Percentiles rank a stretch among this genome's conserved stretches.
Evolutionary conservation across 2,329 filamentous ascomycete species (phyloP).

Genomic region (Dactylella cylindrospora): DNA sequence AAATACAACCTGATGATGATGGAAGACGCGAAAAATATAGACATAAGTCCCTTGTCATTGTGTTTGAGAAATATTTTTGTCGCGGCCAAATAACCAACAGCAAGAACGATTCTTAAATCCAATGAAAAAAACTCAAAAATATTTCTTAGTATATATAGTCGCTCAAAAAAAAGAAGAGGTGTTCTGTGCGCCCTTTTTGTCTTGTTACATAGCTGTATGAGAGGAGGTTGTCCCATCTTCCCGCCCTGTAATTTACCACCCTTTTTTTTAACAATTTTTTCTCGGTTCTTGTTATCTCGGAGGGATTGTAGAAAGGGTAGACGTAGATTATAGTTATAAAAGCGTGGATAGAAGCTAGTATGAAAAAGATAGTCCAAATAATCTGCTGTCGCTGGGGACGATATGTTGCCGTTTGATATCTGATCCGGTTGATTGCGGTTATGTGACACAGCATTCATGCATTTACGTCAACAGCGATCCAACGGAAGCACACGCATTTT

Average conservation of each 20-base stretch:
- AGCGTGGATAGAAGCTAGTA: too few species aligned
- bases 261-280: constrained; percentile 17
- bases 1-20: too few species aligned
- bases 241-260: constrained; percentile 37
- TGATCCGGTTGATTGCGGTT: too few species aligned
- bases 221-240: constrained; percentile 21
- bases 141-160: constrained; percentile 40
- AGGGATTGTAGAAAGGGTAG: constrained; percentile 12
- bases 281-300: background rate
- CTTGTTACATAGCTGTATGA: constrained; percentile 39
- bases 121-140: constrained; percentile 24
- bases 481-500: too few species aligned
- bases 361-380: too few species aligned
- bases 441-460: too few species aligned
- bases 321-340: constrained; percentile 14
- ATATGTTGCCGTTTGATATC: too few species aligned
- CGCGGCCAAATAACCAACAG: too few species aligned
- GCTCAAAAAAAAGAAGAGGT: constrained; percentile 19
- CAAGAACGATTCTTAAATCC: constrained; percentile 19
- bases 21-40: constrained; percentile 36
- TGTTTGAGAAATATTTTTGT: too few species aligned
- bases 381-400: too few species aligned
- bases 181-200: constrained; percentile 3
- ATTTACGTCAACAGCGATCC: too few species aligned
- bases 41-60: constrained; percentile 28